Base-by-base conservation (phyloP, 108 stramenopile genomes). In the Tribonema minus region DNA sequence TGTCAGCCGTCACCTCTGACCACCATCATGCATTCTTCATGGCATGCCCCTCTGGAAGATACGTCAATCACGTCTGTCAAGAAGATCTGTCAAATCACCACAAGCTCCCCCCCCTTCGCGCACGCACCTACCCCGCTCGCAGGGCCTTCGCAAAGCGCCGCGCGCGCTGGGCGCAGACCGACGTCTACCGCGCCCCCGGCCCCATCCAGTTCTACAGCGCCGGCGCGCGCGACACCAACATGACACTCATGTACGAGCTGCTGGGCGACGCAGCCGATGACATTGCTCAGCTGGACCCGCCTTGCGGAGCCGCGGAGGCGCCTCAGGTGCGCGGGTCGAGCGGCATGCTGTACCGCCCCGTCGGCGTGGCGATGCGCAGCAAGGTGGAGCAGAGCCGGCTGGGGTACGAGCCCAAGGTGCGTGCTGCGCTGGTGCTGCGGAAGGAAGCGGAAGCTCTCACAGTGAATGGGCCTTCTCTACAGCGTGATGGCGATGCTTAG, bases 131-230 rank as follows among this genome's bases (percentile, higher is more conserved):
- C n/a, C n/a, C n/a, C n/a, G n/a, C n/a, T n/a, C n/a, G n/a, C n/a
- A n/a, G n/a, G 34, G 64, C 71, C 31, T 80, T 82, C 71, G 77
- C 37, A 3, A 64, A 61, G 71, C 77, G 66, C 58, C 61, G 82
- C 12, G 78, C 72, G 35, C 73, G 80, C 65, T 83, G 82, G 82
- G 80, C 72, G 41, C 28, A 60, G 40, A 32, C 80, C 41, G 82
- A 83, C 39, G 38, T 80, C 62, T 83, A 83, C 74, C 82, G 82
- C 35, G 73, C 68, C 29, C 79, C 80, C 0, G 82, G 74, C 23
- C 78, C 82, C 15, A 82, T 76, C 46, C 82, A 83, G 67, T 83
- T 83, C 72, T 62, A 73, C 39, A 67, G 72, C 34, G 61, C 72
- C 37, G 64, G 81, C 60, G 61, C 81, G 12, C 71, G 65, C 23